These are phyloP conservation scores for Pichia sp. DNA, from an alignment of 1,139 yeast genomes.

Conservation along the genomic window DNA sequence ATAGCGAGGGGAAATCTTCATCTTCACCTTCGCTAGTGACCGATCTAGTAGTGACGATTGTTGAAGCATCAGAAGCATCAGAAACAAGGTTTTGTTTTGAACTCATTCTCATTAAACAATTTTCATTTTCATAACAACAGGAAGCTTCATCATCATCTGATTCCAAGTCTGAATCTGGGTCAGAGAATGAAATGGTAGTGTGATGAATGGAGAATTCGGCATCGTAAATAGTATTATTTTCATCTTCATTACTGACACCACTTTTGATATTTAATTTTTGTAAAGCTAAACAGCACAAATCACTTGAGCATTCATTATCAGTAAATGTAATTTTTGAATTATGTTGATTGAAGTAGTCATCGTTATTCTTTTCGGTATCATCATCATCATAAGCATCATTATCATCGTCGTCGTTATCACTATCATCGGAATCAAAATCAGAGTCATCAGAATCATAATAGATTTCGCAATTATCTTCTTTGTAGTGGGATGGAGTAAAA, in stretches of 20 bases:
- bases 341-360: neutral
- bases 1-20: constrained; percentile 19
- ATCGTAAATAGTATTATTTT: constrained; percentile 7
- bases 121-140: neutral
- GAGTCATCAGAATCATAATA: neutral
- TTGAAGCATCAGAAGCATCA: neutral
- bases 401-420: constrained; percentile 9
- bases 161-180: constrained; percentile 13
- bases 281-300: constrained; percentile 6
- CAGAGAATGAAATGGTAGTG: constrained; percentile 10
- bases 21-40: constrained; percentile 2
- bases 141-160: neutral
- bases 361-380: constrained; percentile 1
- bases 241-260: constrained; percentile 21
- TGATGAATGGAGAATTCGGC: neutral
- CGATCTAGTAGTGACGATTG: constrained; percentile 1
- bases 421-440: constrained; percentile 15
- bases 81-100: neutral
- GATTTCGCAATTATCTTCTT: neutral
- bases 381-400: constrained; percentile 26
- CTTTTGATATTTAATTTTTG: constrained; percentile 8
- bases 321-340: neutral
- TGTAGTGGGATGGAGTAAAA: no score
- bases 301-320: neutral
- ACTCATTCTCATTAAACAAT: constrained; percentile 5